Conservation (phyloP, 495 filamentous ascomycete genomes). For the Chaetomium tenue region DNA sequence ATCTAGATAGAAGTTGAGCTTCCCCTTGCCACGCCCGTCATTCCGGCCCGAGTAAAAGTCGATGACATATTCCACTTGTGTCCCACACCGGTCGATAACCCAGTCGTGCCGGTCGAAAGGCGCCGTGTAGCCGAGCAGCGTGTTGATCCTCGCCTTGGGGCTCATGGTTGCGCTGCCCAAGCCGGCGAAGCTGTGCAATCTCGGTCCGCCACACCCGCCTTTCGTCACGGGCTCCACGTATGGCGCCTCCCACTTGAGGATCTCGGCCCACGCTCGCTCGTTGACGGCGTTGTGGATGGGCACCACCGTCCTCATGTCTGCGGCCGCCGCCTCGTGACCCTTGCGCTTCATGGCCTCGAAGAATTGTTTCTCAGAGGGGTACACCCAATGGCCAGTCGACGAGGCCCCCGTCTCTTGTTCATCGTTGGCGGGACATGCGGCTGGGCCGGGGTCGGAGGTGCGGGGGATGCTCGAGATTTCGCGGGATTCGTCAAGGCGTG, state of each 20-base stretch:
- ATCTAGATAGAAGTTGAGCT: constrained; percentile 89
- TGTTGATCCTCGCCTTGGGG: constrained; percentile 78
- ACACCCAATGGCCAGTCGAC: constrained; percentile 82
- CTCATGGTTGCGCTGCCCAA: constrained; percentile 64
- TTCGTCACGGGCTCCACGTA: constrained; percentile 42
- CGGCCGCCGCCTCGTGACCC: constrained; percentile 53
- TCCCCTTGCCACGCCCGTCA: constrained; percentile 51
- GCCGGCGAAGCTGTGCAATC: constrained; percentile 79
- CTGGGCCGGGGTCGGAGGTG: constrained; percentile 48
- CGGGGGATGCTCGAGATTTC: constrained; percentile 83
- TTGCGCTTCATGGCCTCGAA: constrained; percentile 94
- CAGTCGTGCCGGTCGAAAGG: constrained; percentile 98
- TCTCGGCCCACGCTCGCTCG: constrained; percentile 82
- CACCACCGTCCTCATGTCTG: constrained; percentile 84
- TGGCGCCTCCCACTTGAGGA: constrained; percentile 77
- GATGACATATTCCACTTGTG: constrained; percentile 88
- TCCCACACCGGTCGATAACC: constrained; percentile 93
- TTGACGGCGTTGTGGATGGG: constrained; percentile 98
- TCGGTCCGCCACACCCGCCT: constrained; percentile 72
- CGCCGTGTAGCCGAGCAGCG: constrained; percentile 76
- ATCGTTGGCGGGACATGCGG: constrained; percentile 59
- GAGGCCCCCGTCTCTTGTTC: constrained; percentile 74
- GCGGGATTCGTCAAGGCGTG: constrained; percentile 55
- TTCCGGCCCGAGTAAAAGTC: constrained; percentile 90
- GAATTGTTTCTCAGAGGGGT: constrained; percentile 93